Percentiles rank a stretch among this genome's conserved stretches.
phyloP scores from a whole-genome alignment of 2,329 filamentous ascomycete species.

The Phaeomoniella chlamydospora region DNA sequence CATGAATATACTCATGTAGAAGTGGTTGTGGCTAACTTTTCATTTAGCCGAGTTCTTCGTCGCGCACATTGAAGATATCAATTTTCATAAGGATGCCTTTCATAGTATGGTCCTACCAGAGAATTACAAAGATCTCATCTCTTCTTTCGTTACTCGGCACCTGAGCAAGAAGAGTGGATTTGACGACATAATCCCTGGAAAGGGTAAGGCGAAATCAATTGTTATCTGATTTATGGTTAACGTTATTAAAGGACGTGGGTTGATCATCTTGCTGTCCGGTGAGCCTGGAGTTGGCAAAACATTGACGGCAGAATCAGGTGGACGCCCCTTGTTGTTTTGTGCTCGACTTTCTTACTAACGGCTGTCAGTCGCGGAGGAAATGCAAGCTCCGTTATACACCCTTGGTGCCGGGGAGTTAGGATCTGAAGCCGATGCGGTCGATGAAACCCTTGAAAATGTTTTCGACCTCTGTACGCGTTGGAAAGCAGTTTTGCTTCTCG shows the following conservation, averaged over 20 bases:
- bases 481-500: conserved; percentile 19
- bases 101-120: conserved; percentile 31
- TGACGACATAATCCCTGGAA: conserved; percentile 37
- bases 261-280: conserved; percentile 34
- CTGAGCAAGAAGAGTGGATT: conserved; percentile 22
- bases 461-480: conserved; percentile 5
- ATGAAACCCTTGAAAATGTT: conserved; percentile 20
- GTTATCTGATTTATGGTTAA: too few species aligned
- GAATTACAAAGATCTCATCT: conserved; percentile 32
- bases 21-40: background rate
- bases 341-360: too few species aligned
- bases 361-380: conserved; percentile 32
- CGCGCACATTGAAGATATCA: conserved; percentile 24
- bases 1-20: background rate
- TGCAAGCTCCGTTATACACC: conserved; percentile 34
- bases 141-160: conserved; percentile 30
- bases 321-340: too few species aligned
- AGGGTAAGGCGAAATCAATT: too few species aligned
- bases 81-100: conserved; percentile 30
- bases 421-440: conserved; percentile 24
- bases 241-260: conserved; percentile 29
- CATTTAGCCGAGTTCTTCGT: conserved; percentile 19
- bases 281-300: conserved; percentile 42
- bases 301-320: conserved; percentile 41
- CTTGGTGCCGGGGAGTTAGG: conserved; percentile 37